Base-by-base conservation (phyloP, 2,329 filamentous ascomycete species). In the Ceratocystis cacaofunesta region DNA sequence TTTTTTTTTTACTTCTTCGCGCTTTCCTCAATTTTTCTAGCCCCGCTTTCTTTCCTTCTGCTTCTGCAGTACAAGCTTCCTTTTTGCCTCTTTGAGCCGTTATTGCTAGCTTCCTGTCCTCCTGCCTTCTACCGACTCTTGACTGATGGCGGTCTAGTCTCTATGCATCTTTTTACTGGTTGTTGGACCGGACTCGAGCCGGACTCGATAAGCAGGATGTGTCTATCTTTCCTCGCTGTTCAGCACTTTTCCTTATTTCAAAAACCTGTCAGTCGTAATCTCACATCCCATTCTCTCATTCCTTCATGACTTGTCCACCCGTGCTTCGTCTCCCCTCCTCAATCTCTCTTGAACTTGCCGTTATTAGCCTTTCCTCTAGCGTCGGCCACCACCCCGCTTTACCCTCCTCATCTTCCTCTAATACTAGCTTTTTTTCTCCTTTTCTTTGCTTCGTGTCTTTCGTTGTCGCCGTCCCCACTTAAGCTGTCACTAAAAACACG, bases 401-500 rank as follows among this genome's bases (percentile, higher is more conserved):
- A 7, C 17, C 15, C 52, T 30, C 28, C 28, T 57, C 25, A 36
- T 58, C 55, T 41, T 41, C 36, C 36, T 10, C 32, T 8, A 10
- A 58, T 30, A n/a, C 55, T n/a, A 28, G 15, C 28, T 36, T n/a
- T 36, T n/a, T 22, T 8, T 36, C 25, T 58, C 28, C 55, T 58
- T 4, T 58, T 36, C 22, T 58, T 36, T 41, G 36, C 36, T 41
- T 41, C 36, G 36, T 41, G 55, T n/a, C 28, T n/a, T 58, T 30
- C 12, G n/a, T 36, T 7, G 52, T n/a, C 28, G 8, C n/a, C 55
- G 28, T 48, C 36, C 1, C 60, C 60, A 62, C 60, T 62, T 44
- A 62, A 62, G n/a, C 36, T 62, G 60, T 62, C 44, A 48, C 60
- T 30, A 44, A 28, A 41, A n/a, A 62, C 36, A 62, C 22, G 44